Evolutionary conservation across 1,139 yeast genomes (phyloP).

Genomic region (Hansenula sp.): DNA sequence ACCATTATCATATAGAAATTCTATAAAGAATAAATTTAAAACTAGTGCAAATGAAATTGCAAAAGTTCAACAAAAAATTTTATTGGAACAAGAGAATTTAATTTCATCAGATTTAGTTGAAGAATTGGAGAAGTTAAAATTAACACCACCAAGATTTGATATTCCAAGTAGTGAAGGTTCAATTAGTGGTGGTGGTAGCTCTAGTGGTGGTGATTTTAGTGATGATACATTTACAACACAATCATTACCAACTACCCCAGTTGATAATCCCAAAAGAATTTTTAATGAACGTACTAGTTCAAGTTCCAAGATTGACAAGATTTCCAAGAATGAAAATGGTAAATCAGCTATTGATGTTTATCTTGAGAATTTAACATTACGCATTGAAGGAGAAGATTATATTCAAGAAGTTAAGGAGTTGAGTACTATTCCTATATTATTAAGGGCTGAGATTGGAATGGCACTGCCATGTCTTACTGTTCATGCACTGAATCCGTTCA

Average conservation of each 20-base stretch:
- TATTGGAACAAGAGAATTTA: conserved; percentile 20
- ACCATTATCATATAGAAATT: conserved; percentile 68
- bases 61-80: conserved; percentile 34
- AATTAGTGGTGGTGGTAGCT: neutral
- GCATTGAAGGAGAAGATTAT: conserved; percentile 54
- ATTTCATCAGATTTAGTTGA: conserved; percentile 40
- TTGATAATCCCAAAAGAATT: conserved; percentile 7
- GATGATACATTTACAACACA: conserved; percentile 1
- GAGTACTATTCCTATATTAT: conserved; percentile 73
- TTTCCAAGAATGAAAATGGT: neutral
- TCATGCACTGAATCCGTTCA: conserved; percentile 86
- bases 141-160: conserved; percentile 48
- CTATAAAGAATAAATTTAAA: conserved; percentile 75
- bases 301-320: conserved; percentile 1
- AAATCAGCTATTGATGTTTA: conserved; percentile 48
- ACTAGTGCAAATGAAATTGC: conserved; percentile 72
- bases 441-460: conserved; percentile 93
- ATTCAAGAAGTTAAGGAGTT: conserved; percentile 83
- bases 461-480: conserved; percentile 93
- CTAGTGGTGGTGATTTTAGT: neutral
- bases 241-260: conserved; percentile 21
- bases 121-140: conserved; percentile 45
- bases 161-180: conserved; percentile 29
- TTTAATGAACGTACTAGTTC: neutral
- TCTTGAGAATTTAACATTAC: conserved; percentile 48